Evolutionary conservation across 225 moss, liverwort and hornwort species (phyloP).

Genomic region (Neckera pumila): DNA sequence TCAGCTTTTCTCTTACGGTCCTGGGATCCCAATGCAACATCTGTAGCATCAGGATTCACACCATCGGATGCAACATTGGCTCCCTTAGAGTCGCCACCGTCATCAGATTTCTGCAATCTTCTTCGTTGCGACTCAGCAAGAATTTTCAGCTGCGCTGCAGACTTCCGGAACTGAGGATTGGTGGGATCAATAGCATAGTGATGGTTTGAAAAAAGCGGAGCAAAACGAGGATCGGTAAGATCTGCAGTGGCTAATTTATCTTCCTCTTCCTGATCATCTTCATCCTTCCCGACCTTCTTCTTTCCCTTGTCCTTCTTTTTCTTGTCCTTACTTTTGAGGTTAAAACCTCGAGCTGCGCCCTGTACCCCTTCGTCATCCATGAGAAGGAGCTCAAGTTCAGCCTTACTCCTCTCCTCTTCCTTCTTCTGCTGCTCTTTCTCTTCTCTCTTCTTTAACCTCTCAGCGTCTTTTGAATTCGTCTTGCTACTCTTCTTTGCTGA

Average conservation of each 20-base stretch:
- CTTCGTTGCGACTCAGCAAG: conserved; percentile 55
- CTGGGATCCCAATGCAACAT: neutral
- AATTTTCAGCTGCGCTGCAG: conserved; percentile 42
- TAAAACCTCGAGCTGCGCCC: conserved; percentile 35
- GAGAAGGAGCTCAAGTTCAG: conserved; percentile 82
- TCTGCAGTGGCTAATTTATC: conserved; percentile 57
- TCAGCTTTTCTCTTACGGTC: conserved; percentile 69
- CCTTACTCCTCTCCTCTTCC: conserved; percentile 64
- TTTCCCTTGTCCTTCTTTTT: conserved; percentile 37
- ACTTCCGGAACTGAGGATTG: conserved; percentile 78
- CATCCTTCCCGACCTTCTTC: conserved; percentile 1
- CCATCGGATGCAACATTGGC: neutral
- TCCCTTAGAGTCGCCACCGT: neutral
- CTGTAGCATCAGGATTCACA: neutral
- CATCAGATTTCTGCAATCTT: conserved; percentile 23
- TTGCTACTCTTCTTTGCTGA: conserved; percentile 22
- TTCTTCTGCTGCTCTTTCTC: conserved; percentile 55
- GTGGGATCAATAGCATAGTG: conserved; percentile 93
- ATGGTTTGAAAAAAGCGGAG: conserved; percentile 63
- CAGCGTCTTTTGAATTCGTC: conserved; percentile 18
- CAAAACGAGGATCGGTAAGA: conserved; percentile 78
- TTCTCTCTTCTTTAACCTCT: conserved; percentile 55
- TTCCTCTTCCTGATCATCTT: conserved; percentile 27
- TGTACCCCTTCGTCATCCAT: conserved; percentile 81
- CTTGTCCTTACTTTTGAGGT: conserved; percentile 28